A percentile compares a stretch with the other conserved stretches of the same genome.
These are phyloP conservation scores for Xerocomus nothofagi DNA, from an alignment of 1,284 basidiomycete genomes.

Conservation along the genomic window DNA sequence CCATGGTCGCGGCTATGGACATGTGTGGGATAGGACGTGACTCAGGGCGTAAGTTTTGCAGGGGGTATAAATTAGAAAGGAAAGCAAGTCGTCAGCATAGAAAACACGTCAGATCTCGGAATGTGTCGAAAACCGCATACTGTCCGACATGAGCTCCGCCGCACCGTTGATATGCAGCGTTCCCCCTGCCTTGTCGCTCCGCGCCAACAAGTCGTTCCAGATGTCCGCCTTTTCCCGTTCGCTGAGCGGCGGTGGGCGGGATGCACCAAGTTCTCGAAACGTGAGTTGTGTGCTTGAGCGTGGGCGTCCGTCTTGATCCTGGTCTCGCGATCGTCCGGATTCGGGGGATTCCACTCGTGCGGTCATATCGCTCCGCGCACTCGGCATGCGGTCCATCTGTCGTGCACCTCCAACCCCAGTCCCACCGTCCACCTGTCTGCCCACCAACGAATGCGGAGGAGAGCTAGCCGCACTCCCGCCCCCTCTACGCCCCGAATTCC, in stretches of 20 bases:
- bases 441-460: constrained; percentile 8
- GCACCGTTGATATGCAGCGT: constrained; percentile 56
- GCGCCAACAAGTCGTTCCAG: constrained; percentile 66
- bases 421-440: constrained; percentile 6
- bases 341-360: constrained; percentile 21
- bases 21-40: background rate
- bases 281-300: constrained; percentile 37
- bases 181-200: constrained; percentile 65
- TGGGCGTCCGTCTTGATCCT: constrained; percentile 6
- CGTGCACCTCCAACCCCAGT: constrained; percentile 1
- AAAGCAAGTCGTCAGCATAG: background rate
- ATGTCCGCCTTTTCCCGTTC: constrained; percentile 68
- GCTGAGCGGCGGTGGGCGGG: constrained; percentile 42
- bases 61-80: background rate
- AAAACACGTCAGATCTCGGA: constrained; percentile 23
- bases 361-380: constrained; percentile 35
- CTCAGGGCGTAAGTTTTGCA: background rate
- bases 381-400: constrained; percentile 24
- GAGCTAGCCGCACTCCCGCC: constrained; percentile 7
- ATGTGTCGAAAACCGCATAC: constrained; percentile 39
- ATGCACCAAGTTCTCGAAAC: constrained; percentile 49
- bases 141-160: constrained; percentile 45
- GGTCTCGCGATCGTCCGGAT: constrained; percentile 1
- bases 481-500: constrained; percentile 9
- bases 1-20: background rate